These are phyloP conservation scores for Monocercomonoides exilis DNA, from an alignment of 78 protist species.

Conservation along the genomic window DNA sequence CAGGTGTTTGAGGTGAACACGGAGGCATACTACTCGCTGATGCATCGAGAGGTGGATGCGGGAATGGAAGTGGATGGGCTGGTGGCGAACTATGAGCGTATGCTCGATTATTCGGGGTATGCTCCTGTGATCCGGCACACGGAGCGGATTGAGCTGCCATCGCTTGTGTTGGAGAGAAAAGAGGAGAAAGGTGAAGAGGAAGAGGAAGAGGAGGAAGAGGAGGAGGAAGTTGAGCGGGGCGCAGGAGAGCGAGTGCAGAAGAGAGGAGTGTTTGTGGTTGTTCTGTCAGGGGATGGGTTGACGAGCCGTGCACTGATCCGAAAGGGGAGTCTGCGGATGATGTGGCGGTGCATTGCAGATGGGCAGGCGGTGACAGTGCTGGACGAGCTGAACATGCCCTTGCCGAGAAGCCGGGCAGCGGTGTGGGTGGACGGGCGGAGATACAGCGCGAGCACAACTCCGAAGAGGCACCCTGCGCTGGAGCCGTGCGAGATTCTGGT, in stretches of 20 bases:
- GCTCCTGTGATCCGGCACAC: background rate
- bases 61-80: background rate
- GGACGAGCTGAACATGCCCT: background rate
- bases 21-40: background rate
- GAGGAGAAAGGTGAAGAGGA: too few relatives aligned
- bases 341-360: background rate
- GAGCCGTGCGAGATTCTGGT: background rate
- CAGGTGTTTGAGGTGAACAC: background rate
- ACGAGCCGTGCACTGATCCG: background rate
- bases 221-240: too few relatives aligned
- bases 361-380: background rate
- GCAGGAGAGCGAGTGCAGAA: too few relatives aligned
- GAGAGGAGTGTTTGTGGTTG: background rate
- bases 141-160: background rate
- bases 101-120: background rate
- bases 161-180: too few relatives aligned
- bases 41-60: background rate
- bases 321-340: background rate
- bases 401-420: background rate
- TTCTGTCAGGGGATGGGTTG: background rate
- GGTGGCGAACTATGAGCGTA: background rate
- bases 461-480: background rate
- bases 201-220: too few relatives aligned
- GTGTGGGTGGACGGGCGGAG: background rate
- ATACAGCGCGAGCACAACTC: background rate